These are phyloP conservation scores for Zea luxurians DNA, from an alignment of 176 grass and related monocot genomes.

Conservation along the genomic window DNA sequence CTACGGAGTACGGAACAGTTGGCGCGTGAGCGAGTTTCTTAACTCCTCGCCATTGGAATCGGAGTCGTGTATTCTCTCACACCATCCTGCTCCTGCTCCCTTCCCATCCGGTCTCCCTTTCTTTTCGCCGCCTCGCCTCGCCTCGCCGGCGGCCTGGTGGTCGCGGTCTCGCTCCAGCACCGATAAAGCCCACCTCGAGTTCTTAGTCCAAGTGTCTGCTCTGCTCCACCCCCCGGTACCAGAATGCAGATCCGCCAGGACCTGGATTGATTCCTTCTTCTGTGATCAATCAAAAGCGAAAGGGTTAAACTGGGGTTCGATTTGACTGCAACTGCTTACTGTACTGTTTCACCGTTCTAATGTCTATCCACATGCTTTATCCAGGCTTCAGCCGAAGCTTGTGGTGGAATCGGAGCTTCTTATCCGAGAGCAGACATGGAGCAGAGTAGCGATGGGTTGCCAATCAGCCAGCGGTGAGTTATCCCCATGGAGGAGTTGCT, in stretches of 20 bases:
- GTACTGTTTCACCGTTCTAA: slow-evolving; percentile 4
- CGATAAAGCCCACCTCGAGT: not conserved
- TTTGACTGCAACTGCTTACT: not conserved
- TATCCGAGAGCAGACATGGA: not conserved
- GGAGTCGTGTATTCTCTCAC: not conserved
- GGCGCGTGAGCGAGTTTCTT: slow-evolving; percentile 9
- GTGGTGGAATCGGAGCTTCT: not conserved
- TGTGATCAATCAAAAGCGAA: not conserved
- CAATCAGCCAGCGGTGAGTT: slow-evolving; percentile 17
- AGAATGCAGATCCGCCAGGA: slow-evolving; percentile 25
- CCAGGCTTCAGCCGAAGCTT: slow-evolving; percentile 1
- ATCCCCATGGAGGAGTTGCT: not conserved
- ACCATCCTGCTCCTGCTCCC: not conserved
- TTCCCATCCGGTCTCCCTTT: not conserved
- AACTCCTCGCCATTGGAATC: not conserved
- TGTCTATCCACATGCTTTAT: not conserved
- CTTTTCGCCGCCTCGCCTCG: slow-evolving; percentile 8
- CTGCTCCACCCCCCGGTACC: not conserved
- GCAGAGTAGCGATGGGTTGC: not conserved
- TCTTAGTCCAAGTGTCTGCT: not conserved
- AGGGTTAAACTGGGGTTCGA: not conserved
- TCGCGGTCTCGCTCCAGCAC: not conserved
- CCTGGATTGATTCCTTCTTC: not conserved
- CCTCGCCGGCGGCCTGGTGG: slow-evolving; percentile 1
- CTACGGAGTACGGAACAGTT: not conserved